Conservation (phyloP, 1,284 basidiomycete genomes). For the Paramarasmius palmivorus region DNA sequence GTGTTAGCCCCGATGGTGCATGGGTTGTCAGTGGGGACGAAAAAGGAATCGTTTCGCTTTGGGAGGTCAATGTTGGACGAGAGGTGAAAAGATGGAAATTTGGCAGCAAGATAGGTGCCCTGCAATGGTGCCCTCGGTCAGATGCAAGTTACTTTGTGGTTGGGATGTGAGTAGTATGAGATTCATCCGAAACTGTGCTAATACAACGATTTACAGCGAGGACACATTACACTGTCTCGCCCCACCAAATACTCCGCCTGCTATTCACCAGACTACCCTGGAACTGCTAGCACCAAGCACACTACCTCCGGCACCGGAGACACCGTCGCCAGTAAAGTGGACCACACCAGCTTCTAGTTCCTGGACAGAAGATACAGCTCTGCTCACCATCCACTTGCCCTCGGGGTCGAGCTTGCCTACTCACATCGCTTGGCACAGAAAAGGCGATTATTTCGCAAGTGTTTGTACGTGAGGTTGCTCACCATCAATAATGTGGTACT, state of each 20-base stretch:
- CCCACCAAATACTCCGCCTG: constrained; percentile 71
- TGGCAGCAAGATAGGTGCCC: constrained; percentile 75
- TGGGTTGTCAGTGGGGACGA: constrained; percentile 96
- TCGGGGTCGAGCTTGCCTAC: constrained; percentile 75
- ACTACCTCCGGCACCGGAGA: constrained; percentile 57
- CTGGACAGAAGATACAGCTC: constrained; percentile 50
- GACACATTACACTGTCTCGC: constrained; percentile 82
- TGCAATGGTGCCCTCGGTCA: constrained; percentile 93
- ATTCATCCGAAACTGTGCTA: constrained; percentile 9
- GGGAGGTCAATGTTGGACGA: constrained; percentile 93
- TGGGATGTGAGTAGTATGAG: constrained; percentile 61
- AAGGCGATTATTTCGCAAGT: constrained; percentile 95
- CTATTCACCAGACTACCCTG: constrained; percentile 63
- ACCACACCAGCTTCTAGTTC: constrained; percentile 43
- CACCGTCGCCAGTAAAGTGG: constrained; percentile 75
- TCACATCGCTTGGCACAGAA: constrained; percentile 91
- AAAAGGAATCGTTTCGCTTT: constrained; percentile 83
- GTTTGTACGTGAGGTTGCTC: constrained; percentile 61
- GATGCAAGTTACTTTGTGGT: constrained; percentile 85
- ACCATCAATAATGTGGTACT: background rate
- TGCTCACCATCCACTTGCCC: constrained; percentile 63
- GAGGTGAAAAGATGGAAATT: constrained; percentile 91
- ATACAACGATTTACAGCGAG: constrained; percentile 49
- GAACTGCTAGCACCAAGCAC: constrained; percentile 64
- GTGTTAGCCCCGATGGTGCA: constrained; percentile 84